Base-by-base conservation (phyloP, 2,329 filamentous ascomycete species). In the Phialophora tarda region DNA sequence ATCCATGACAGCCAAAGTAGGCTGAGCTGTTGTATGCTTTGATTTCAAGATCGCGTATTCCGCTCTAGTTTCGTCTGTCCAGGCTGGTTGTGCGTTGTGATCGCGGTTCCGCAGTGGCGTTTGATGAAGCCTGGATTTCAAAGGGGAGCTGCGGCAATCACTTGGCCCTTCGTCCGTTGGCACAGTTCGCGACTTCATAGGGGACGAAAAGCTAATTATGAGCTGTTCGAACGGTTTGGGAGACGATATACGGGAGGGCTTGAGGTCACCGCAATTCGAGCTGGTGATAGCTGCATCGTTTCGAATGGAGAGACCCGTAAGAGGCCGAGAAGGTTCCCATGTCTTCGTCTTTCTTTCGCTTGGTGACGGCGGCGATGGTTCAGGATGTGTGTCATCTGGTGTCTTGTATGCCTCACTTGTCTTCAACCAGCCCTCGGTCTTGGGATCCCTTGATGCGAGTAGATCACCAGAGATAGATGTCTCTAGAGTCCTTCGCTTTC, bases 381-480 rank as follows among this genome's bases (percentile, higher is more conserved):
- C 21, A 17, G n/a, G 30, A 30, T 32, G 14, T 8, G 17, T 53
- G 23, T 61, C 6, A 8, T 12, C 59, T 38, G 59, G 21, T 34
- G 8, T 4, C 23, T 26, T 21, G 32, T 61, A 54, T 44, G 30
- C 23, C 26, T 50, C 32, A 28, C 58, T 69, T 30, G 34, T 63
- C 51, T 50, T 66, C 28, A 69, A 56, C 70, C 68, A 71, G 28
- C 64, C 60, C 56, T 66, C 63, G n/a, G 64, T 63, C 57, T 66
- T 69, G 3, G 55, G 50, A 23, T 56, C 59, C n/a, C 65, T 63
- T 1, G 30, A 14, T 21, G 4, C 4, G 8, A 47, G 51, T 21
- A 21, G 17, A 21, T 65, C 23, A 11, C 47, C 53, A 24, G 24
- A 23, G 26, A 56, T 32, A 50, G 7, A 34, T 24, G 21, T 4